phyloP scores from a whole-genome alignment of 2,329 filamentous ascomycete genomes.

The Hymenoscyphus fructigenus region DNA sequence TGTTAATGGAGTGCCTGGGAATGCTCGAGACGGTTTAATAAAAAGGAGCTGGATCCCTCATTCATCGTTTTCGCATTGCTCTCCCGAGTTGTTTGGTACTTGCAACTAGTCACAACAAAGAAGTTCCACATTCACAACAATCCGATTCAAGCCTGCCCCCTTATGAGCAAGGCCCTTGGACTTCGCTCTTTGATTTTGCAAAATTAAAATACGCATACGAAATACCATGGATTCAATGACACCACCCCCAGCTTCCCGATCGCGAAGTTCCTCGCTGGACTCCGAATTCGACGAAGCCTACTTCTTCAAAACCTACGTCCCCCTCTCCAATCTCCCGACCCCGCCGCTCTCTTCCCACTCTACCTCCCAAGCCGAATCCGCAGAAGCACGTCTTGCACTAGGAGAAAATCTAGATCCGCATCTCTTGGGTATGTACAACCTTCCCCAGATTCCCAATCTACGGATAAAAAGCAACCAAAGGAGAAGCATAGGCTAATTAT shows the following conservation, averaged over 20 bases:
- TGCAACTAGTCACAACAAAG: neutral
- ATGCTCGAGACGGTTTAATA: neutral
- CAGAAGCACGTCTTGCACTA: constrained; percentile 22
- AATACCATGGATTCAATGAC: constrained; percentile 24
- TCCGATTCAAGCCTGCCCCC: constrained; percentile 10
- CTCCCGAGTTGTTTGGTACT: neutral
- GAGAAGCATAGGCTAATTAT: constrained; percentile 29
- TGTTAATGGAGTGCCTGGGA: constrained; percentile 6
- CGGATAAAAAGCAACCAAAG: neutral
- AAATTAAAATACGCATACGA: constrained; percentile 14
- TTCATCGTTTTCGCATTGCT: constrained; percentile 1
- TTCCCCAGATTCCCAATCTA: constrained; percentile 15
- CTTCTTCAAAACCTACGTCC: constrained; percentile 58
- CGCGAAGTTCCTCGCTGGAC: constrained; percentile 26
- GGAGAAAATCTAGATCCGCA: constrained; percentile 33
- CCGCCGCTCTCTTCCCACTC: constrained; percentile 53
- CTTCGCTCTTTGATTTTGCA: neutral
- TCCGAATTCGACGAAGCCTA: constrained; percentile 36
- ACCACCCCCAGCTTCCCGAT: constrained; percentile 28
- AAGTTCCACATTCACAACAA: neutral
- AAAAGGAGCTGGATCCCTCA: neutral
- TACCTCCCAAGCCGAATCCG: constrained; percentile 21
- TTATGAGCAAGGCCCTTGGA: constrained; percentile 14
- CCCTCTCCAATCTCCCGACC: constrained; percentile 66
- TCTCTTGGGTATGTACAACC: constrained; percentile 31